These are phyloP conservation scores for Pichia sp. DNA, from an alignment of 1,139 yeast species.

Conservation along the genomic window DNA sequence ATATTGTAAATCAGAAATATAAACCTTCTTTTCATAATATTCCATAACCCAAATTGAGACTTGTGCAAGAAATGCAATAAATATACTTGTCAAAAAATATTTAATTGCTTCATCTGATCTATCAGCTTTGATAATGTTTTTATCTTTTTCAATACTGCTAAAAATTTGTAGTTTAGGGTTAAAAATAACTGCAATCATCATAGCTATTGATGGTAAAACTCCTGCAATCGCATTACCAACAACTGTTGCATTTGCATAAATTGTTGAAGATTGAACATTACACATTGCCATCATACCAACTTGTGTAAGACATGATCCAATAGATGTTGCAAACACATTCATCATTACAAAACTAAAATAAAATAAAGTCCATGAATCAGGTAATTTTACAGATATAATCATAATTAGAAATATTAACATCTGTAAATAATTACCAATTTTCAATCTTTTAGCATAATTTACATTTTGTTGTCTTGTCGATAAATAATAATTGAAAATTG, in stretches of 20 bases:
- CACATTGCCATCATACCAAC: slow-evolving; percentile 89
- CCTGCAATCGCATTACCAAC: slow-evolving; percentile 96
- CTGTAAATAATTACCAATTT: slow-evolving; percentile 53
- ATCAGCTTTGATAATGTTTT: slow-evolving; percentile 2
- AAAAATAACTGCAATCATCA: slow-evolving; percentile 52
- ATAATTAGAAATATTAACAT: slow-evolving; percentile 39
- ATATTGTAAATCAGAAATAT: no score
- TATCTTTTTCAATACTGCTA: not conserved
- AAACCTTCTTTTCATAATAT: slow-evolving; percentile 18
- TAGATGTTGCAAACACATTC: slow-evolving; percentile 52
- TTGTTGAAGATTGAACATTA: slow-evolving; percentile 61
- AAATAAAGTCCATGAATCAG: slow-evolving; percentile 33
- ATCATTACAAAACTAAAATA: slow-evolving; percentile 47
- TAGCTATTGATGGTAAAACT: slow-evolving; percentile 75
- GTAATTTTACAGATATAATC: slow-evolving; percentile 42
- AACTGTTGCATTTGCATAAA: slow-evolving; percentile 82
- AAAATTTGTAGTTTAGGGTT: slow-evolving; percentile 18
- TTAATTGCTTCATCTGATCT: slow-evolving; percentile 32
- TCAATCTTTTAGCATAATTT: slow-evolving; percentile 54
- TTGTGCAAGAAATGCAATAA: slow-evolving; percentile 47
- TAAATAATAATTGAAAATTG: slow-evolving; percentile 54
- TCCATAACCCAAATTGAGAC: slow-evolving; percentile 31
- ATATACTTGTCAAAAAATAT: slow-evolving; percentile 66
- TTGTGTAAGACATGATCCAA: slow-evolving; percentile 72
- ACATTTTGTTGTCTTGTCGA: slow-evolving; percentile 68